Evolutionary conservation across 129 eudicot genomes (phyloP).

Genomic region (Sambucus nigra): DNA sequence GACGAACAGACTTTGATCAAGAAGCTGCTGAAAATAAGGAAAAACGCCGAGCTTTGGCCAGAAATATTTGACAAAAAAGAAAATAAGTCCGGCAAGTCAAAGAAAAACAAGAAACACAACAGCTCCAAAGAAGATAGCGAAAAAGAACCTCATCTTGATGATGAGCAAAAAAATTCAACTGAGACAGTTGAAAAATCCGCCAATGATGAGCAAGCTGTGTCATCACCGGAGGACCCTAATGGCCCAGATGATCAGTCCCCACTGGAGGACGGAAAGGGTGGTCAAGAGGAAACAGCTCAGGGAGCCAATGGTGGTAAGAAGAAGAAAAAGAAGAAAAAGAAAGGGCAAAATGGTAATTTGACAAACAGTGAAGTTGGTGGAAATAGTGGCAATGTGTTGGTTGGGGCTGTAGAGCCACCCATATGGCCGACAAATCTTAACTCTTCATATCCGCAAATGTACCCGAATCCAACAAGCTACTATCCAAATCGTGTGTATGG

Average conservation of each 20-base stretch:
- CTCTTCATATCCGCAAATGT: slow-evolving; percentile 26
- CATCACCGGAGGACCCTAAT: slow-evolving; percentile 1
- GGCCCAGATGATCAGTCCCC: slow-evolving; percentile 10
- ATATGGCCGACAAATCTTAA: slow-evolving; percentile 19
- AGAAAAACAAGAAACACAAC: slow-evolving; percentile 26
- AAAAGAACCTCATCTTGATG: slow-evolving; percentile 7
- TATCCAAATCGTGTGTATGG: slow-evolving; percentile 43
- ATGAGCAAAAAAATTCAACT: slow-evolving; percentile 13
- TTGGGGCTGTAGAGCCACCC: slow-evolving; percentile 9
- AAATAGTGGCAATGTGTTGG: slow-evolving; percentile 3
- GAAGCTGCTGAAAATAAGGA: slow-evolving; percentile 60
- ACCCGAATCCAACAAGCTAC: slow-evolving; percentile 38
- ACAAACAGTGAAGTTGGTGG: slow-evolving; percentile 14
- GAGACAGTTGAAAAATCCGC: slow-evolving; percentile 11
- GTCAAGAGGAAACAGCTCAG: slow-evolving; percentile 11
- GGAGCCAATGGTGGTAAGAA: slow-evolving; percentile 21
- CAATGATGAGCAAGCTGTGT: slow-evolving; percentile 14
- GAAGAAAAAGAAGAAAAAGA: slow-evolving; percentile 48
- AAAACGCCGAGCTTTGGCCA: slow-evolving; percentile 57
- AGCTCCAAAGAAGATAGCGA: slow-evolving; percentile 22
- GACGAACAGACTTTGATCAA: slow-evolving; percentile 47
- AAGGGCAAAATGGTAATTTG: slow-evolving; percentile 22
- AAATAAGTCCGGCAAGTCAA: slow-evolving; percentile 14
- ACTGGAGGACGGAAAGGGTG: slow-evolving; percentile 13
- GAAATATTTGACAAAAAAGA: slow-evolving; percentile 19